Conservation (phyloP, 164 flowering plant species). For the Nelumbo lutea region DNA sequence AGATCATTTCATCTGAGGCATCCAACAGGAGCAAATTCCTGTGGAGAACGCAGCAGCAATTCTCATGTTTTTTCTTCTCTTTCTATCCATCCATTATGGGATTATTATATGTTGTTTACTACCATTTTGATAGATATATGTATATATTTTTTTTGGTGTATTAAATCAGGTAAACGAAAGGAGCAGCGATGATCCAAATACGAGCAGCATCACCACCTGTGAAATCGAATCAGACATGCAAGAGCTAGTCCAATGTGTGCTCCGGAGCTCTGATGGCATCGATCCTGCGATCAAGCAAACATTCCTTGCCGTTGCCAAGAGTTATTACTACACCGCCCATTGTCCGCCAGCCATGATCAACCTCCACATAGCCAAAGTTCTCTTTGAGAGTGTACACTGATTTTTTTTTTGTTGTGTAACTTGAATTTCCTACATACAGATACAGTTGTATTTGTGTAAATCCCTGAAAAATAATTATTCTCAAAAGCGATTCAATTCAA, state of each 20-base stretch:
- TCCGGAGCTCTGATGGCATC: constrained; percentile 23
- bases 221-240: constrained; percentile 45
- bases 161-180: not conserved
- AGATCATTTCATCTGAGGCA: too few relatives aligned
- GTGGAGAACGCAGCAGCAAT: too few relatives aligned
- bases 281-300: constrained; percentile 30
- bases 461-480: too few relatives aligned
- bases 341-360: constrained; percentile 30
- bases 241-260: constrained; percentile 42
- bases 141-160: too few relatives aligned
- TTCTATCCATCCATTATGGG: not conserved
- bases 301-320: constrained; percentile 44
- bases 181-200: not conserved
- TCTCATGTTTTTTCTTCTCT: too few relatives aligned
- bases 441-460: too few relatives aligned
- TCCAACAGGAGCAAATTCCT: too few relatives aligned
- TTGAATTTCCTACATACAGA: too few relatives aligned
- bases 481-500: too few relatives aligned
- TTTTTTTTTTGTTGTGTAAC: not conserved
- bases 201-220: not conserved
- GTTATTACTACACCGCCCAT: constrained; percentile 46
- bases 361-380: constrained; percentile 48
- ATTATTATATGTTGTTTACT: too few relatives aligned
- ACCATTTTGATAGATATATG: too few relatives aligned
- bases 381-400: constrained; percentile 45